A percentile compares a stretch with the other conserved stretches of the same genome.
phyloP scores from a whole-genome alignment of 768 basidiomycete genomes.

The Terana coerulea region DNA sequence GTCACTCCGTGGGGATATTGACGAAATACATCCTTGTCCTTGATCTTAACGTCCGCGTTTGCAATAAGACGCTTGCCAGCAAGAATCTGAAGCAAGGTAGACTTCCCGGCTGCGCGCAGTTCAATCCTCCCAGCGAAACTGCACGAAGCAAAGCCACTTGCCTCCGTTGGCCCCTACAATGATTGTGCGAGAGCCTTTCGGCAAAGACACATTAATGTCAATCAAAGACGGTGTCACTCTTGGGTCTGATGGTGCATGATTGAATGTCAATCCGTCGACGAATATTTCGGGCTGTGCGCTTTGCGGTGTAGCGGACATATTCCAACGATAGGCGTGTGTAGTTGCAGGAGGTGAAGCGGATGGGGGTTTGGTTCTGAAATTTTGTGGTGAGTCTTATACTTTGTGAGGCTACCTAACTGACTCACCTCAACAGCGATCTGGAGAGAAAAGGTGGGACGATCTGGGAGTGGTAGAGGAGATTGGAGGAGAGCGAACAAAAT shows the following conservation, averaged over 20 bases:
- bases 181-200: conserved; percentile 76
- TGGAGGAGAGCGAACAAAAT: no score
- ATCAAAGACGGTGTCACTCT: conserved; percentile 46
- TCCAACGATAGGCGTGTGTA: no score
- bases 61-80: conserved; percentile 86
- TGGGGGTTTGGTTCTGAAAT: no score
- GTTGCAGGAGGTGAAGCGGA: no score
- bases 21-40: conserved; percentile 85
- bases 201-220: conserved; percentile 63
- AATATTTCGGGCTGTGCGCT: conserved; percentile 42
- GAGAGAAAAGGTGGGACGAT: no score
- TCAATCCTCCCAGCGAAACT: neutral
- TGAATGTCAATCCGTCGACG: conserved; percentile 50
- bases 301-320: no score
- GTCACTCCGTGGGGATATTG: conserved; percentile 79
- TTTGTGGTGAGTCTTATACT: no score
- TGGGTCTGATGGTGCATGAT: conserved; percentile 37
- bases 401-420: no score
- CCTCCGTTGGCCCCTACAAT: conserved; percentile 95
- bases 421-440: no score
- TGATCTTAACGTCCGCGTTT: conserved; percentile 59
- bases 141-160: conserved; percentile 29
- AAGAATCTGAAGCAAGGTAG: conserved; percentile 90
- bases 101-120: conserved; percentile 72
- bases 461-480: no score